These are phyloP conservation scores for Maudiozyma barnettii DNA, from an alignment of 805 yeast species.

Conservation along the genomic window DNA sequence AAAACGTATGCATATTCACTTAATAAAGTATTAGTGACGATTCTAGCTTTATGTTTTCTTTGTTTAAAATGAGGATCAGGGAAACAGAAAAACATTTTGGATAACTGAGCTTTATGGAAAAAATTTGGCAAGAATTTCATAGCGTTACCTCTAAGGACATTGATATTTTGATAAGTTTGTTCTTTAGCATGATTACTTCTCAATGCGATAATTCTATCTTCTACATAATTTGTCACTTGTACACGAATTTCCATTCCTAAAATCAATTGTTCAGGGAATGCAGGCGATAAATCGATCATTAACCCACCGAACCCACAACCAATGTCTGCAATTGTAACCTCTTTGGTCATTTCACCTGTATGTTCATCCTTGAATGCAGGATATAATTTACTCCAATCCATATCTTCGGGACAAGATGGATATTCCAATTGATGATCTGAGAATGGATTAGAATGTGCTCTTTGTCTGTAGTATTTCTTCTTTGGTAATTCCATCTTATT, in stretches of 20 bases:
- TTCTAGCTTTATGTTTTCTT: slow-evolving; percentile 94
- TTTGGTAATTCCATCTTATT: slow-evolving; percentile 52
- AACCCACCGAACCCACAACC: slow-evolving; percentile 98
- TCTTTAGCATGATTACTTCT: slow-evolving; percentile 39
- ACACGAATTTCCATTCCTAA: slow-evolving; percentile 97
- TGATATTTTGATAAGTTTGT: slow-evolving; percentile 60
- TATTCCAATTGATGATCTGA: slow-evolving; percentile 90
- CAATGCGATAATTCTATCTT: slow-evolving; percentile 86
- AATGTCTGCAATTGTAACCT: slow-evolving; percentile 85
- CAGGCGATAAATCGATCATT: slow-evolving; percentile 67
- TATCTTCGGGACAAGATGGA: slow-evolving; percentile 66
- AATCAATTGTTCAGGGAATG: slow-evolving; percentile 61
- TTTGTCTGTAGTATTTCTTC: slow-evolving; percentile 83
- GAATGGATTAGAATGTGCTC: slow-evolving; percentile 97
- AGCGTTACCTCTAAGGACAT: slow-evolving; percentile 88
- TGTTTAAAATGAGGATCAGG: slow-evolving; percentile 99
- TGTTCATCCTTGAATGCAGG: slow-evolving; percentile 47
- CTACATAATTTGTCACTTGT: slow-evolving; percentile 94
- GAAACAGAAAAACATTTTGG: slow-evolving; percentile 94
- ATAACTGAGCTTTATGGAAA: slow-evolving; percentile 69
- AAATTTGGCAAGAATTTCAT: slow-evolving; percentile 97
- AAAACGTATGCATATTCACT: slow-evolving; percentile 89
- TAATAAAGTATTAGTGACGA: slow-evolving; percentile 78
- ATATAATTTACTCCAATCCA: slow-evolving; percentile 80
- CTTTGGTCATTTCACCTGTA: slow-evolving; percentile 34